phyloP scores from a whole-genome alignment of 1,139 yeast genomes.

The Pichia sp. region DNA sequence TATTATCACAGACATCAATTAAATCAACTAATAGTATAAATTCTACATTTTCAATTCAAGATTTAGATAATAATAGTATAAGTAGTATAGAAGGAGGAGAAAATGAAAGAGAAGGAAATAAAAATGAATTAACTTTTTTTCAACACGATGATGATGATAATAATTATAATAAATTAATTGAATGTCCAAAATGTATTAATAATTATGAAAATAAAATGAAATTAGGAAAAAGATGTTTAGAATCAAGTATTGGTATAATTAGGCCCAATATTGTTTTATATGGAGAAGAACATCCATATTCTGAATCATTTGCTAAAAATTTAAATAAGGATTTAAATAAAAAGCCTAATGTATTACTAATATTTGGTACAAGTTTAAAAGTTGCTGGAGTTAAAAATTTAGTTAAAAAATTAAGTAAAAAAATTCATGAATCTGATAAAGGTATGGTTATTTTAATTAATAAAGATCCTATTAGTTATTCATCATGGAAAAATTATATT shows the following conservation, averaged over 20 bases:
- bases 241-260: conserved; percentile 51
- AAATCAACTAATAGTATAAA: conserved; percentile 1
- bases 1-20: conserved; percentile 7
- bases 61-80: background rate
- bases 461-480: conserved; percentile 41
- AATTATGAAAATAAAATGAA: conserved; percentile 47
- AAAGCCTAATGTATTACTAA: conserved; percentile 58
- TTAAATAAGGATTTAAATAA: conserved; percentile 47
- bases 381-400: conserved; percentile 68
- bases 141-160: too few species aligned
- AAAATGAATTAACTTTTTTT: conserved; percentile 30
- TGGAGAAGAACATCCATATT: conserved; percentile 74
- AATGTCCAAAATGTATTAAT: conserved; percentile 54
- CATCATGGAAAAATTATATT: conserved; percentile 50
- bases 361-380: conserved; percentile 71
- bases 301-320: conserved; percentile 58
- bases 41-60: conserved; percentile 6
- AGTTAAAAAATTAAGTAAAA: conserved; percentile 52
- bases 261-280: conserved; percentile 72
- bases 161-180: conserved; percentile 41
- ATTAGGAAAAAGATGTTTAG: conserved; percentile 55
- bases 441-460: conserved; percentile 64
- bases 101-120: conserved; percentile 20
- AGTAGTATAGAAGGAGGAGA: conserved; percentile 3
- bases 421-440: conserved; percentile 48